Evolutionary conservation across 2,329 filamentous ascomycete species (phyloP).

Genomic region (Verticillium klebahnii): DNA sequence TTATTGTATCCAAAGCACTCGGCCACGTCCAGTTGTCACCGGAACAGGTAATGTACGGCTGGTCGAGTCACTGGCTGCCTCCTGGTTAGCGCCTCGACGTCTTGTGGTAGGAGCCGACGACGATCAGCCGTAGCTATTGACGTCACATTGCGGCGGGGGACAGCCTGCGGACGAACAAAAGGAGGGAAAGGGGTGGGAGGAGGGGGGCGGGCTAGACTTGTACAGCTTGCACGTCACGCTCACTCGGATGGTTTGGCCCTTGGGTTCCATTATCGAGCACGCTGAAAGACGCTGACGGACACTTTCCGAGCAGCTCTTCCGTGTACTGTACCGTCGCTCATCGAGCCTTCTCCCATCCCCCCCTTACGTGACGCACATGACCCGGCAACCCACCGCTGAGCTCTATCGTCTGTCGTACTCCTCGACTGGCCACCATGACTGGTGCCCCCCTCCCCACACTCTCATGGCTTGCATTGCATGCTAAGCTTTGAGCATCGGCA

Average conservation of each 20-base stretch:
- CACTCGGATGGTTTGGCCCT: not conserved
- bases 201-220: not conserved
- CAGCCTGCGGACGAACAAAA: not conserved
- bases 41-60: not conserved
- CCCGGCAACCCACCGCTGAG: not conserved
- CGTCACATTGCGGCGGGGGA: constrained; percentile 5
- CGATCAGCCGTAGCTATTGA: constrained; percentile 7
- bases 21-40: not conserved
- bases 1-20: not conserved
- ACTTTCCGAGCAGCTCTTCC: not conserved
- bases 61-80: not conserved
- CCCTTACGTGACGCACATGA: not conserved
- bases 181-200: not conserved
- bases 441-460: not conserved
- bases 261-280: not conserved
- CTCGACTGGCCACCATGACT: not conserved
- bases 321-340: not conserved
- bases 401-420: not conserved
- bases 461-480: not conserved
- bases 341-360: not conserved
- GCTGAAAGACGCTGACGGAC: not conserved
- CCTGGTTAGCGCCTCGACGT: not conserved
- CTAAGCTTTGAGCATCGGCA: not conserved
- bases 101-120: constrained; percentile 1
- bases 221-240: not conserved